These are phyloP conservation scores for Pichia sp. DNA, from an alignment of 1,139 yeast species.

Conservation along the genomic window DNA sequence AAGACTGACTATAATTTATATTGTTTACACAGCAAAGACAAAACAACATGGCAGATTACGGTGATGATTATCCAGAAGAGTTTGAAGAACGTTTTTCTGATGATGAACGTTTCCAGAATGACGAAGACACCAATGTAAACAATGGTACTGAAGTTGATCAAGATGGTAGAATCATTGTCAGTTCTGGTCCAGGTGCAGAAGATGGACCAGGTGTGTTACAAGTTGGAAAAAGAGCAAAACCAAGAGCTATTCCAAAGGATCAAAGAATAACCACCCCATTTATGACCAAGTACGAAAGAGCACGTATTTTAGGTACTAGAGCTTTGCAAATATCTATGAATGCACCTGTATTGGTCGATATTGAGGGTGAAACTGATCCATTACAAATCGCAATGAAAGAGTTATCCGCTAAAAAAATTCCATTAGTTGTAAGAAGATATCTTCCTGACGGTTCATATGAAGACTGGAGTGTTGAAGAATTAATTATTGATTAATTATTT, in stretches of 20 bases:
- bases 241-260: slow-evolving; percentile 83
- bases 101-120: slow-evolving; percentile 33
- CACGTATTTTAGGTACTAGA: slow-evolving; percentile 92
- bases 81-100: slow-evolving; percentile 24
- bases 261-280: slow-evolving; percentile 93
- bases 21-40: background rate
- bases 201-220: slow-evolving; percentile 51
- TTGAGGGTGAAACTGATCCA: slow-evolving; percentile 99
- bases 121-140: slow-evolving; percentile 65
- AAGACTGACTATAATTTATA: too few species aligned
- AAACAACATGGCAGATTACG: slow-evolving; percentile 41
- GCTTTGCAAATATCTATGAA: slow-evolving; percentile 95
- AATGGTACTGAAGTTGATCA: slow-evolving; percentile 63
- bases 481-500: slow-evolving; percentile 65
- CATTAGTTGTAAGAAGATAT: slow-evolving; percentile 90
- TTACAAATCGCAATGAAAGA: slow-evolving; percentile 97
- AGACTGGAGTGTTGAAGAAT: slow-evolving; percentile 98
- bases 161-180: slow-evolving; percentile 23
- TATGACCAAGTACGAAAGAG: slow-evolving; percentile 97
- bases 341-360: slow-evolving; percentile 95
- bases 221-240: slow-evolving; percentile 56
- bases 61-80: slow-evolving; percentile 32
- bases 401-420: slow-evolving; percentile 88
- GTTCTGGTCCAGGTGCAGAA: slow-evolving; percentile 58
- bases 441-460: slow-evolving; percentile 95